Evolutionary conservation across 352 stramenopile genomes (phyloP).

Genomic region (Elongisporangium anandrum): DNA sequence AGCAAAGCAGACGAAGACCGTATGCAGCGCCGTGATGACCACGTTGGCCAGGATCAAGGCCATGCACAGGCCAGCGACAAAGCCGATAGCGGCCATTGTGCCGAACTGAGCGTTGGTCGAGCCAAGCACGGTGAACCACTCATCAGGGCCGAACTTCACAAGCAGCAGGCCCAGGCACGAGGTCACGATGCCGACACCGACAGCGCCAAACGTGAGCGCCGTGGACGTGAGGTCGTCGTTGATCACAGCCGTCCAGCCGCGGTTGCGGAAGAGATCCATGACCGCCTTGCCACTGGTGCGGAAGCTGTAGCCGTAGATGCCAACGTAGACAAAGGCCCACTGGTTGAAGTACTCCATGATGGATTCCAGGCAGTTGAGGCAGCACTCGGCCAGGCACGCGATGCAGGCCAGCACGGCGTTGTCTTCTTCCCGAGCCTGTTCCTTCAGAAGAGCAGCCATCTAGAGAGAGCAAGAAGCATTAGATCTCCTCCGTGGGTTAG

Average conservation of each 20-base stretch:
- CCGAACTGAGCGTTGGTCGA: slow-evolving; percentile 42
- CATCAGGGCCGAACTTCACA: slow-evolving; percentile 52
- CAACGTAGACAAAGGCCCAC: slow-evolving; percentile 89
- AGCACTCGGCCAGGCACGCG: slow-evolving; percentile 83
- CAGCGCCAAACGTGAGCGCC: slow-evolving; percentile 72
- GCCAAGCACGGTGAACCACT: slow-evolving; percentile 57
- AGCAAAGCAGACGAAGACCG: slow-evolving; percentile 85
- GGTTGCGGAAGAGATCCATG: slow-evolving; percentile 83
- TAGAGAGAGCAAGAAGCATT: slow-evolving; percentile 11
- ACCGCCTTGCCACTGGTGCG: slow-evolving; percentile 81
- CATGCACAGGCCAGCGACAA: slow-evolving; percentile 81
- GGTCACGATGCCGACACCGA: slow-evolving; percentile 75
- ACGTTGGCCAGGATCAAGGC: slow-evolving; percentile 80
- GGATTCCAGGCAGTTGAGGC: slow-evolving; percentile 77
- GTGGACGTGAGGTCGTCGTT: slow-evolving; percentile 86
- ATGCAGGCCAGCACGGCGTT: slow-evolving; percentile 75
- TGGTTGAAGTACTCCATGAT: slow-evolving; percentile 91
- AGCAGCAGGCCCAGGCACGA: slow-evolving; percentile 61
- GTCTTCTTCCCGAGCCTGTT: slow-evolving; percentile 71
- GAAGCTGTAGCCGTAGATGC: slow-evolving; percentile 88
- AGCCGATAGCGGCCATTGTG: slow-evolving; percentile 61
- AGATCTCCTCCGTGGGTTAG: too few relatives aligned
- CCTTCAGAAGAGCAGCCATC: slow-evolving; percentile 61
- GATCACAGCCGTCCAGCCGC: slow-evolving; percentile 87
- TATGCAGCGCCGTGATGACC: slow-evolving; percentile 81